A percentile compares a stretch with the other conserved stretches of the same genome.
Evolutionary conservation across 1,284 basidiomycete species (phyloP).

Genomic region (Porphyrellus sp.): DNA sequence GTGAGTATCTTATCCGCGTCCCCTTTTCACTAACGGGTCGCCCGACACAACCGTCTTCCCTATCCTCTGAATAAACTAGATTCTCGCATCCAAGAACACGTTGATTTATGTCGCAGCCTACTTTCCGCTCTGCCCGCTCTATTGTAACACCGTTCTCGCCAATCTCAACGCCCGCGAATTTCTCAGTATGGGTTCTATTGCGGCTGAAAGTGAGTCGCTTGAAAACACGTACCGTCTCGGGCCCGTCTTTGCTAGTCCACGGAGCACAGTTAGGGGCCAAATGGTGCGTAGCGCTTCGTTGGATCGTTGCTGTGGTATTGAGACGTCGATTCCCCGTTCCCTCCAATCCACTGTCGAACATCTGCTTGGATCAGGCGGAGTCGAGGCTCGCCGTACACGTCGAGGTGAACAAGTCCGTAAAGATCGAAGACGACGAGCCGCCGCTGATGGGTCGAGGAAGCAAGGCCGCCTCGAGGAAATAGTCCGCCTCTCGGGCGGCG

Average conservation of each 20-base stretch:
- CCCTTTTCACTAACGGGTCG: no score
- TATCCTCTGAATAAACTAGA: not conserved
- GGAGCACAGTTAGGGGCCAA: not conserved
- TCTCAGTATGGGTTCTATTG: not conserved
- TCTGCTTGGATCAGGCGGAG: not conserved
- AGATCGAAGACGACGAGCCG: not conserved
- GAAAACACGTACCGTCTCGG: not conserved
- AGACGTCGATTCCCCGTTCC: not conserved
- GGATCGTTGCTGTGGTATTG: not conserved
- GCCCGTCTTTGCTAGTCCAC: not conserved
- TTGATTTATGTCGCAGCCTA: slow-evolving; percentile 1
- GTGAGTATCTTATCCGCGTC: not conserved
- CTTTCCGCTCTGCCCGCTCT: slow-evolving; percentile 8
- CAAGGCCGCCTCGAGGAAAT: not conserved
- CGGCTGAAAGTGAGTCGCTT: not conserved
- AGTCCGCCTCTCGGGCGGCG: no score
- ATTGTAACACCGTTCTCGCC: slow-evolving; percentile 9
- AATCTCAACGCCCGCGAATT: slow-evolving; percentile 9
- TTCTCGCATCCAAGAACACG: not conserved
- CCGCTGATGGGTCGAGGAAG: not conserved
- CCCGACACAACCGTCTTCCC: no score
- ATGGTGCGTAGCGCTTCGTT: slow-evolving; percentile 1
- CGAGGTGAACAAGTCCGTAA: not conserved
- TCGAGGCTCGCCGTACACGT: not conserved
- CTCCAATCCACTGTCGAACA: not conserved